Evolutionary conservation across 2,329 filamentous ascomycete species (phyloP).

Genomic region (Pochonia chlamydosporia): DNA sequence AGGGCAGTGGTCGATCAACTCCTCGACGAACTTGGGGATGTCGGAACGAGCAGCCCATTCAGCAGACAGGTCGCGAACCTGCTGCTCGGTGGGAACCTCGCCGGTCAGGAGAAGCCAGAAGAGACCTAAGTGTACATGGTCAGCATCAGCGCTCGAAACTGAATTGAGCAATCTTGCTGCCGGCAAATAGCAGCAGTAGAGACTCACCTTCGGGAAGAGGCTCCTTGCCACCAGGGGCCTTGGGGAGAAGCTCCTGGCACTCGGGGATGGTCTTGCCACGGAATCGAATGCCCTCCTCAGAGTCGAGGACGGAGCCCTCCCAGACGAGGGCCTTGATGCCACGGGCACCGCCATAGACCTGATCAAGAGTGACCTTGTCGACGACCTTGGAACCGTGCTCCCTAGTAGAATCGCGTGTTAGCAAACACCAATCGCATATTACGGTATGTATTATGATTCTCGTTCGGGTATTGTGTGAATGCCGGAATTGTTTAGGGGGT

Average conservation of each 20-base stretch:
- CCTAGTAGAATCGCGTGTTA: constrained; percentile 40
- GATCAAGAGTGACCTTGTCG: constrained; percentile 97
- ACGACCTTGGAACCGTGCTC: constrained; percentile 93
- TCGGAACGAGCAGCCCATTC: constrained; percentile 98
- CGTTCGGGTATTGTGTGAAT: background rate
- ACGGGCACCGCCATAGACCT: constrained; percentile 98
- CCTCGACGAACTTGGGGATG: constrained; percentile 95
- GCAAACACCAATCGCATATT: constrained; percentile 8
- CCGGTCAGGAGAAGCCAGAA: constrained; percentile 99
- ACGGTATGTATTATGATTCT: background rate
- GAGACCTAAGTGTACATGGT: constrained; percentile 54
- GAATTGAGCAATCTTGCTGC: too few relatives aligned
- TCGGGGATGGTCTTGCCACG: constrained; percentile 98
- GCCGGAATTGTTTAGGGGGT: background rate
- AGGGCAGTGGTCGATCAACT: constrained; percentile 99
- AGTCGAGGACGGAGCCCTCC: constrained; percentile 97
- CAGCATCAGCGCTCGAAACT: background rate
- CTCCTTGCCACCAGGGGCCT: constrained; percentile 93
- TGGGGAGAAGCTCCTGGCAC: constrained; percentile 95
- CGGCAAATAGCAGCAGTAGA: background rate
- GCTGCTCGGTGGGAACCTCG: constrained; percentile 95
- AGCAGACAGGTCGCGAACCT: constrained; percentile 95
- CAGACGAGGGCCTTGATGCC: constrained; percentile 98
- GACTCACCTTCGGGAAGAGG: constrained; percentile 82
- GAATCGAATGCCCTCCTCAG: constrained; percentile 99